phyloP scores from a whole-genome alignment of 2,329 filamentous ascomycete genomes.

The Diaporthe humulicola region DNA sequence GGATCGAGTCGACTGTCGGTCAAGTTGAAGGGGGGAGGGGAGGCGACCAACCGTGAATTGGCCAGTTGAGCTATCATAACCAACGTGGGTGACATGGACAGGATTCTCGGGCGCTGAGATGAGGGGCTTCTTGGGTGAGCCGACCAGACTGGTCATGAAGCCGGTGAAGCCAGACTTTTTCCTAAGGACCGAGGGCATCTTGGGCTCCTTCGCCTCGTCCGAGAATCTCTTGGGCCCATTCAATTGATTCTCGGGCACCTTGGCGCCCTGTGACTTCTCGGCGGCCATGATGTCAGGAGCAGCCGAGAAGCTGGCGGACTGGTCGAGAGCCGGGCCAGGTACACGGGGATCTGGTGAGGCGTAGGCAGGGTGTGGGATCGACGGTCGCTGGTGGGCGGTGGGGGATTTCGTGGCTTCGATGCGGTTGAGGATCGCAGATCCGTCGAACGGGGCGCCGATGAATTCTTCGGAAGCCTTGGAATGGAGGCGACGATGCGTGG shows the following conservation, averaged over 20 bases:
- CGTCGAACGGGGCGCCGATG: constrained; percentile 76
- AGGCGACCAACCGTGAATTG: constrained; percentile 85
- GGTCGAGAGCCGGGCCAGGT: constrained; percentile 68
- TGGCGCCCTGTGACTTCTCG: constrained; percentile 58
- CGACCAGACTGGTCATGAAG: constrained; percentile 86
- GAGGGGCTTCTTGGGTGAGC: constrained; percentile 88
- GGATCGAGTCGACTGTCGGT: constrained; percentile 39
- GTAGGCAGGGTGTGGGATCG: constrained; percentile 53
- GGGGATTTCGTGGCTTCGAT: constrained; percentile 66
- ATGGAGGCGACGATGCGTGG: constrained; percentile 53
- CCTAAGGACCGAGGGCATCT: constrained; percentile 70
- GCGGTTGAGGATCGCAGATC: constrained; percentile 71
- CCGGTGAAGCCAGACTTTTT: constrained; percentile 93
- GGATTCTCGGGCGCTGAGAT: constrained; percentile 99
- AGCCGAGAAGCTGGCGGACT: constrained; percentile 74
- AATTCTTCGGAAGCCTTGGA: constrained; percentile 69
- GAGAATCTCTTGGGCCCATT: constrained; percentile 79
- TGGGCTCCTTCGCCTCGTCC: constrained; percentile 78
- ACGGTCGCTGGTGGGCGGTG: constrained; percentile 42
- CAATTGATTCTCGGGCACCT: constrained; percentile 59
- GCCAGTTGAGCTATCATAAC: constrained; percentile 95
- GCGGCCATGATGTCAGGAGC: constrained; percentile 64
- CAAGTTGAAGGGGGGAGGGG: background rate
- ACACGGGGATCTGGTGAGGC: constrained; percentile 67
- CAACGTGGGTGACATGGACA: constrained; percentile 97